Evolutionary conservation across 805 yeast species (phyloP).

Genomic region (Kluyveromyces starmeri): DNA sequence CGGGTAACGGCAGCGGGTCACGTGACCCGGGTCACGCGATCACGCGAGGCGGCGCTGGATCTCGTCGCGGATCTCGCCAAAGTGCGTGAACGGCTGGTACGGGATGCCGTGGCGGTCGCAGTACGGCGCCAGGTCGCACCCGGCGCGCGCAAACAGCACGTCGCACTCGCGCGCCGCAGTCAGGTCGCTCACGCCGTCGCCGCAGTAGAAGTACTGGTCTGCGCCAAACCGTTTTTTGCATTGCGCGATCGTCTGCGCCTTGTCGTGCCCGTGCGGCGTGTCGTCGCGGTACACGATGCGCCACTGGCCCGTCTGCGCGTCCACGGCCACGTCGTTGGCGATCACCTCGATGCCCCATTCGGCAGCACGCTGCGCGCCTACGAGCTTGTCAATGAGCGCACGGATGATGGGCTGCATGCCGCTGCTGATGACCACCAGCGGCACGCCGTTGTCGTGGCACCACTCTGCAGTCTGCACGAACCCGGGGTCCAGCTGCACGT

Average conservation of each 20-base stretch:
- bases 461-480: slow-evolving; percentile 74
- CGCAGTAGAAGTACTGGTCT: slow-evolving; percentile 69
- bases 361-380: slow-evolving; percentile 66
- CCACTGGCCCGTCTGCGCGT: slow-evolving; percentile 59
- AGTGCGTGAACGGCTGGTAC: slow-evolving; percentile 49
- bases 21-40: neutral
- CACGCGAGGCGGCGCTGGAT: neutral
- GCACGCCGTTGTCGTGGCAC: slow-evolving; percentile 63
- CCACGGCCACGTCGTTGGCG: slow-evolving; percentile 58
- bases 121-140: slow-evolving; percentile 79
- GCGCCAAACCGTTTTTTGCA: slow-evolving; percentile 28
- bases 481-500: slow-evolving; percentile 82
- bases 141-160: slow-evolving; percentile 85
- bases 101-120: slow-evolving; percentile 77
- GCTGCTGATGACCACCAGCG: slow-evolving; percentile 78
- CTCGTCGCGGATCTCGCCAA: slow-evolving; percentile 63
- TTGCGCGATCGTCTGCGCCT: slow-evolving; percentile 64
- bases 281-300: slow-evolving; percentile 78
- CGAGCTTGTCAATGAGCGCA: slow-evolving; percentile 62
- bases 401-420: slow-evolving; percentile 92
- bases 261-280: slow-evolving; percentile 90
- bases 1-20: neutral
- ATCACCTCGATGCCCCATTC: slow-evolving; percentile 57
- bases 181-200: slow-evolving; percentile 95
- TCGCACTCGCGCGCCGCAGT: slow-evolving; percentile 95